A percentile compares a stretch with the other conserved stretches of the same genome.
Evolutionary conservation across 2,329 filamentous ascomycete species (phyloP).

Genomic region (Metarhizium brunneum): DNA sequence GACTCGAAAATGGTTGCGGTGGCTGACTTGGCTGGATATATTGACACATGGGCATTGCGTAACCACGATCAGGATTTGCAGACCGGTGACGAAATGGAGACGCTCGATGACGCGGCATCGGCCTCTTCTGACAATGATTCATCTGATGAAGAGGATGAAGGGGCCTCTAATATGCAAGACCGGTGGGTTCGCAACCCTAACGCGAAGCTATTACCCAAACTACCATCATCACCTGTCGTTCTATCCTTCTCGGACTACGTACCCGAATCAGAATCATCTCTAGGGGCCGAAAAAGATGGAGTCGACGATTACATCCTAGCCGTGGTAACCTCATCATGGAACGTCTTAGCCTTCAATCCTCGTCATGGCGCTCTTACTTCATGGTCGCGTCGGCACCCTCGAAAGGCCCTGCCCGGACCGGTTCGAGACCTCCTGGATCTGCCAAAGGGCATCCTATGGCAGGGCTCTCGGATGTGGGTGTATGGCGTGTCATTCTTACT

Average conservation of each 20-base stretch:
- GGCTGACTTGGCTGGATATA: constrained; percentile 72
- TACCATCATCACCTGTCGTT: constrained; percentile 54
- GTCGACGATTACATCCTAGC: constrained; percentile 42
- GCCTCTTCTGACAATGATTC: constrained; percentile 29
- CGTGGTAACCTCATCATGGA: constrained; percentile 43
- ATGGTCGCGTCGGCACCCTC: constrained; percentile 79
- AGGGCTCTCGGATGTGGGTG: constrained; percentile 70
- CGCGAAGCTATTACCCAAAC: constrained; percentile 58
- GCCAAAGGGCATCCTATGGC: constrained; percentile 80
- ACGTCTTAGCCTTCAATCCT: constrained; percentile 72
- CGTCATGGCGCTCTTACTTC: constrained; percentile 67
- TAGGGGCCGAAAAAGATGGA: constrained; percentile 15
- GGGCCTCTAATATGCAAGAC: constrained; percentile 31
- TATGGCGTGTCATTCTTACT: constrained; percentile 81
- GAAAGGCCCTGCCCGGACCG: constrained; percentile 61
- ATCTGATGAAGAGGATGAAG: constrained; percentile 31
- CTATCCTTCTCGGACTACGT: constrained; percentile 56
- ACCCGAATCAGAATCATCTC: constrained; percentile 19
- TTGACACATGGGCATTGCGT: constrained; percentile 77
- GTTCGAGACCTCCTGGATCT: constrained; percentile 70
- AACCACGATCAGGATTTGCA: constrained; percentile 20
- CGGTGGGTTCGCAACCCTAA: constrained; percentile 70
- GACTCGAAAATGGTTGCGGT: constrained; percentile 72
- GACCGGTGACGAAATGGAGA: constrained; percentile 22
- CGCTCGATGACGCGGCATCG: constrained; percentile 21